These are phyloP conservation scores for Malassezia globosa DNA, from an alignment of 1,284 basidiomycete genomes.

Conservation along the genomic window DNA sequence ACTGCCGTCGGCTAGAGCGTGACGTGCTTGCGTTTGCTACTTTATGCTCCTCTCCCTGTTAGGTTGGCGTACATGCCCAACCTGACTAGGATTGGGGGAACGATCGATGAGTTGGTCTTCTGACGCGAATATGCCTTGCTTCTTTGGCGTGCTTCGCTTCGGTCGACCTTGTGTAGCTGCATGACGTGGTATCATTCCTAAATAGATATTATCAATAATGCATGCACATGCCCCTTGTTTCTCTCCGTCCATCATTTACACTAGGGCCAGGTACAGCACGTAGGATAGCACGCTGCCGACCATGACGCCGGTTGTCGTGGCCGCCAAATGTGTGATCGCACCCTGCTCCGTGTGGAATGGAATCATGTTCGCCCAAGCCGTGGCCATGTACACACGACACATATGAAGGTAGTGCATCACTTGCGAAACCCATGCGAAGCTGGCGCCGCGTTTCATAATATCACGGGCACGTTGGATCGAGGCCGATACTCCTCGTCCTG, in stretches of 20 bases:
- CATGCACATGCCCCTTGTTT: neutral
- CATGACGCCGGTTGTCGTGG: conserved; percentile 4
- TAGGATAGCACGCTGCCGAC: conserved; percentile 5
- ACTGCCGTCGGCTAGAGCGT: too few relatives aligned
- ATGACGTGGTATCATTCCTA: neutral
- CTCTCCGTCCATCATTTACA: neutral
- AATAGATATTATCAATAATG: neutral
- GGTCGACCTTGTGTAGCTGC: too few relatives aligned
- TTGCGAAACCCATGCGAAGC: neutral
- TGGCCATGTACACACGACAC: neutral
- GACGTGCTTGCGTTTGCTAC: too few relatives aligned
- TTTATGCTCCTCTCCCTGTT: too few relatives aligned
- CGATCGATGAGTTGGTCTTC: too few relatives aligned
- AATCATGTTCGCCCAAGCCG: neutral
- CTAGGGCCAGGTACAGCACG: neutral
- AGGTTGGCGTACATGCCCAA: too few relatives aligned
- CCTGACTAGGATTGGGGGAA: too few relatives aligned
- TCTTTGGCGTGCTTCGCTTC: too few relatives aligned
- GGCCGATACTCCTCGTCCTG: too few relatives aligned
- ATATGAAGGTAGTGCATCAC: neutral
- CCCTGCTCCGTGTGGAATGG: conserved; percentile 4
- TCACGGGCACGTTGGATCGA: too few relatives aligned
- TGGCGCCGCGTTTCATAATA: neutral
- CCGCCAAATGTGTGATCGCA: neutral
- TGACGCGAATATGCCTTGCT: too few relatives aligned